Percentiles rank a stretch among this genome's conserved stretches.
These are phyloP conservation scores for Sphagnum fallax DNA, from an alignment of 228 moss, liverwort and hornwort species.

Conservation along the genomic window DNA sequence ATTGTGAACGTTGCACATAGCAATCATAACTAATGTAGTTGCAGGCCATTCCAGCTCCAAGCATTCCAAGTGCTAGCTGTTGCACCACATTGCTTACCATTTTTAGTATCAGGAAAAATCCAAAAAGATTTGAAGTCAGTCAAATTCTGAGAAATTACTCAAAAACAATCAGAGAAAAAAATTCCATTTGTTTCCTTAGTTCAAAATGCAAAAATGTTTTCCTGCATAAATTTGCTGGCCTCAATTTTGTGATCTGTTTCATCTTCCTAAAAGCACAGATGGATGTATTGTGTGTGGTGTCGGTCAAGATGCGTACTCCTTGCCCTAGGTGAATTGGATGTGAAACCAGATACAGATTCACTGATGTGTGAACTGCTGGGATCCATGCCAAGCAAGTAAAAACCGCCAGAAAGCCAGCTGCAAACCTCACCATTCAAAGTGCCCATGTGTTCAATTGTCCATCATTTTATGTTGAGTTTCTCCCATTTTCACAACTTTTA, in stretches of 20 bases:
- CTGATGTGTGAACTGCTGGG: conserved; percentile 52
- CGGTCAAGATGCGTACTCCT: conserved; percentile 32
- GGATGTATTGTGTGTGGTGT: not conserved
- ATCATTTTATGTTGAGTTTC: not conserved
- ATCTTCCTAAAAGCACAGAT: not conserved
- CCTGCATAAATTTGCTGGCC: not conserved
- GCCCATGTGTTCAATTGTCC: not conserved
- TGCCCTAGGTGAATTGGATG: conserved; percentile 58
- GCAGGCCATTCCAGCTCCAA: conserved; percentile 37
- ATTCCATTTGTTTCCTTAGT: not conserved
- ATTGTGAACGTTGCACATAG: conserved; percentile 52
- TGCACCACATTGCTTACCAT: conserved; percentile 7
- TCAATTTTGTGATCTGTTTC: not conserved
- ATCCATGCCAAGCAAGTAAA: conserved; percentile 52
- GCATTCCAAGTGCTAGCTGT: conserved; percentile 45
- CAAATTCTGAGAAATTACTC: not conserved
- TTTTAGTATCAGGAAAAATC: not conserved
- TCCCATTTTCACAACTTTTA: not conserved
- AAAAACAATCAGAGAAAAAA: not conserved
- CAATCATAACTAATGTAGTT: conserved; percentile 63
- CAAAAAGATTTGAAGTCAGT: not conserved
- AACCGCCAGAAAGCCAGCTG: conserved; percentile 56
- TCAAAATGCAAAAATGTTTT: not conserved
- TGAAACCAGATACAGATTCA: conserved; percentile 53
- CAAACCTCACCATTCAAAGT: conserved; percentile 17